A percentile compares a stretch with the other conserved stretches of the same genome.
Conservation (phyloP, 306 rosid species). For the Arachis hypogaea region DNA sequence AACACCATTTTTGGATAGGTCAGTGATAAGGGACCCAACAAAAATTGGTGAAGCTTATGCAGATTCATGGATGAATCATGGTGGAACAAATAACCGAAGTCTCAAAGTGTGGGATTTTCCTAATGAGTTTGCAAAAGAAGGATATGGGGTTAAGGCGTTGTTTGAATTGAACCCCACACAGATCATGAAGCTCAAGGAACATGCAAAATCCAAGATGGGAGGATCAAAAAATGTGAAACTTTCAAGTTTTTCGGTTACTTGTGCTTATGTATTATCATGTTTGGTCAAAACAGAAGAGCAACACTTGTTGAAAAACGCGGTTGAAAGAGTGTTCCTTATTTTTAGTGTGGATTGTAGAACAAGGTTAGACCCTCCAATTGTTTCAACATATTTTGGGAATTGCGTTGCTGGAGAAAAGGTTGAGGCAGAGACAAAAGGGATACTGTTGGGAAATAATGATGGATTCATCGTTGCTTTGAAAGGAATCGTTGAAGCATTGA, state of each 20-base stretch:
- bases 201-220: constrained; percentile 2
- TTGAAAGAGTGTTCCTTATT: neutral
- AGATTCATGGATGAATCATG: neutral
- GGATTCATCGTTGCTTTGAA: constrained; percentile 35
- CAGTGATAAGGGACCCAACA: constrained; percentile 16
- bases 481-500: constrained; percentile 31
- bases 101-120: constrained; percentile 5
- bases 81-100: constrained; percentile 20
- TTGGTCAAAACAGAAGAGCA: constrained; percentile 36
- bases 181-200: constrained; percentile 30
- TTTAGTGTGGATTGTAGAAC: constrained; percentile 41
- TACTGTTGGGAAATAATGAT: neutral
- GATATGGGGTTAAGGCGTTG: constrained; percentile 8
- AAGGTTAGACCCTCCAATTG: constrained; percentile 44
- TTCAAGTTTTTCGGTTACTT: constrained; percentile 42
- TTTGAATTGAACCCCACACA: constrained; percentile 29
- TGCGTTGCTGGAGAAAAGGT: constrained; percentile 16
- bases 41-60: neutral
- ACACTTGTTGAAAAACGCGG: neutral
- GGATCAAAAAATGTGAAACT: neutral
- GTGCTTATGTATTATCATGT: constrained; percentile 45
- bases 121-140: fast-evolving
- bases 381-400: constrained; percentile 49
- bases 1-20: constrained; percentile 24
- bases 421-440: constrained; percentile 5